Percentiles rank a stretch among this genome's conserved stretches.
These are phyloP conservation scores for Lactifluus piperatus DNA, from an alignment of 768 basidiomycete genomes.

Conservation along the genomic window DNA sequence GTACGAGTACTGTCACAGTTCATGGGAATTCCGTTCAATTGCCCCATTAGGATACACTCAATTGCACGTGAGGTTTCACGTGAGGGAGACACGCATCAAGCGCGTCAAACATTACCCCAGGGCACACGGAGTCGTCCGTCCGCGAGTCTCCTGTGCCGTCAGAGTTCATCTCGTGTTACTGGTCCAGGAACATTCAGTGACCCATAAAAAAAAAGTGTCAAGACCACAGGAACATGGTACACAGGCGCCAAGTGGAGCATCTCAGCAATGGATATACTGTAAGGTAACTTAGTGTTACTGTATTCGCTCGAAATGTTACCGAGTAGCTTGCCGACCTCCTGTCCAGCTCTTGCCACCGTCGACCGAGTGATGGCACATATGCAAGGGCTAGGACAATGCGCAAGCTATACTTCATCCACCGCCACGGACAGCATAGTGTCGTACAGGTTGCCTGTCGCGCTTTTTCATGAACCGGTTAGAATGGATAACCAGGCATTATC, in stretches of 20 bases:
- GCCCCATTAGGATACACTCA: slow-evolving; percentile 26
- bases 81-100: no score
- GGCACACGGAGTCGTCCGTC: slow-evolving; percentile 59
- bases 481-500: slow-evolving; percentile 42
- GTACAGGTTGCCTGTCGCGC: slow-evolving; percentile 46
- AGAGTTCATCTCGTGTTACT: background rate
- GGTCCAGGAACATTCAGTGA: background rate
- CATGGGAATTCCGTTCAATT: slow-evolving; percentile 5
- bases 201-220: slow-evolving; percentile 59
- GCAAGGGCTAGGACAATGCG: slow-evolving; percentile 50
- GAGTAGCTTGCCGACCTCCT: slow-evolving; percentile 64
- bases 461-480: no score
- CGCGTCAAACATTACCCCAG: slow-evolving; percentile 68
- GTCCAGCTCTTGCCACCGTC: slow-evolving; percentile 62
- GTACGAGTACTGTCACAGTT: slow-evolving; percentile 32
- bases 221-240: slow-evolving; percentile 69
- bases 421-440: slow-evolving; percentile 64
- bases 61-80: slow-evolving; percentile 74
- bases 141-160: slow-evolving; percentile 40
- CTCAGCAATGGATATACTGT: slow-evolving; percentile 50
- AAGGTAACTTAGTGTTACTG: no score
- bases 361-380: slow-evolving; percentile 66
- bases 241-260: slow-evolving; percentile 58
- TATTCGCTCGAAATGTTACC: slow-evolving; percentile 57
- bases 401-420: slow-evolving; percentile 52